Percentiles rank a stretch among this genome's conserved stretches.
These are phyloP conservation scores for Madurella mycetomatis DNA, from an alignment of 2,329 filamentous ascomycete genomes.

Conservation along the genomic window DNA sequence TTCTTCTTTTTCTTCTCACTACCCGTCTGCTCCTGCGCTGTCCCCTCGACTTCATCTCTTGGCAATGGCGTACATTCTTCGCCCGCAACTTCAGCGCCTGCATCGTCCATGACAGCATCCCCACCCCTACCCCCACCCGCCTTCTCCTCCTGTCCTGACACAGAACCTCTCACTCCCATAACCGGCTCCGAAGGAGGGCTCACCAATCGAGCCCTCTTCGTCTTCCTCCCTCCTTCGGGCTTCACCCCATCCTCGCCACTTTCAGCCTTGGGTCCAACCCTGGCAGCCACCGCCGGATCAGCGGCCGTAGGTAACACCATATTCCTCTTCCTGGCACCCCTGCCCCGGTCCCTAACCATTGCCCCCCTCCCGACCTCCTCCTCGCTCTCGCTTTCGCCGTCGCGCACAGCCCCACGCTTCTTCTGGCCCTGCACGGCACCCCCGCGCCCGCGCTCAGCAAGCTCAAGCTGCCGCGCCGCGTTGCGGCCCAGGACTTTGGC, in stretches of 20 bases:
- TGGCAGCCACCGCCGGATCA: not conserved
- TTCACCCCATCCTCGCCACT: not conserved
- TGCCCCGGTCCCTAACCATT: not conserved
- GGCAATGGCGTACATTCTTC: not conserved
- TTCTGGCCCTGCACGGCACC: constrained; percentile 17
- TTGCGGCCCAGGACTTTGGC: constrained; percentile 18
- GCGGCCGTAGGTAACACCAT: not conserved
- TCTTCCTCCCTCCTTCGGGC: not conserved
- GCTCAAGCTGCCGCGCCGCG: constrained; percentile 31
- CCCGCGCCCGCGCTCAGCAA: constrained; percentile 27
- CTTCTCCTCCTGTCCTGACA: not conserved
- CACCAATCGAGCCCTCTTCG: not conserved
- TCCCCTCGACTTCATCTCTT: not conserved
- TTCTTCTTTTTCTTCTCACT: no score
- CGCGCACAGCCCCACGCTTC: constrained; percentile 6
- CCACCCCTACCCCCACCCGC: not conserved
- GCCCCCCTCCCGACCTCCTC: constrained; percentile 4
- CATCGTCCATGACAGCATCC: constrained; percentile 3
- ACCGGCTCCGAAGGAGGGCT: not conserved
- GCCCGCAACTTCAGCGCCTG: not conserved
- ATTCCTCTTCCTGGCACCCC: not conserved
- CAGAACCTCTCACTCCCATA: not conserved
- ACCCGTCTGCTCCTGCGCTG: not conserved
- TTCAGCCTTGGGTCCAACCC: not conserved
- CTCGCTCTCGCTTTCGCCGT: constrained; percentile 18